Evolutionary conservation across 2,329 filamentous ascomycete genomes (phyloP).

Genomic region (Clarireedia sp.): DNA sequence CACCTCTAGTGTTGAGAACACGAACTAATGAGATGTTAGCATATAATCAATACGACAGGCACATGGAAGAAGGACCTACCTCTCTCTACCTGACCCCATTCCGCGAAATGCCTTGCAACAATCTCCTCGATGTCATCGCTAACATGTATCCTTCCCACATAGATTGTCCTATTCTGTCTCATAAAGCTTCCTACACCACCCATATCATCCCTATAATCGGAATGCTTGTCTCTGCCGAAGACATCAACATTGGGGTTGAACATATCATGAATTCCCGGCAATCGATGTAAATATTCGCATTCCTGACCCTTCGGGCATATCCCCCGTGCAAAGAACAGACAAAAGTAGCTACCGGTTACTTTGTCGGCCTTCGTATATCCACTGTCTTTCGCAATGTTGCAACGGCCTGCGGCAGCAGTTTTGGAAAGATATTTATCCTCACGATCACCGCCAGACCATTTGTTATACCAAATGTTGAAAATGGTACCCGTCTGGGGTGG

Average conservation of each 20-base stretch:
- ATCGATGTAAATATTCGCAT: conserved; percentile 86
- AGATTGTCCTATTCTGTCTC: conserved; percentile 88
- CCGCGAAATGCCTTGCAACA: conserved; percentile 86
- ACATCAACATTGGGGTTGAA: conserved; percentile 94
- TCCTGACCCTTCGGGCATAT: conserved; percentile 79
- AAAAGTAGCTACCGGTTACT: conserved; percentile 78
- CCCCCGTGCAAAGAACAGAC: conserved; percentile 82
- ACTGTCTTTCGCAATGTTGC: conserved; percentile 72
- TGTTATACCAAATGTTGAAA: conserved; percentile 99
- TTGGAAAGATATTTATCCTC: conserved; percentile 86
- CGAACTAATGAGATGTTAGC: conserved; percentile 42
- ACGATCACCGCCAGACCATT: conserved; percentile 91
- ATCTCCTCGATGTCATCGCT: conserved; percentile 96
- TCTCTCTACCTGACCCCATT: conserved; percentile 91
- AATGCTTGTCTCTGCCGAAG: conserved; percentile 88
- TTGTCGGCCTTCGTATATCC: conserved; percentile 74
- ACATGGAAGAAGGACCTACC: conserved; percentile 31
- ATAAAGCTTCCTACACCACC: conserved; percentile 91
- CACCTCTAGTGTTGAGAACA: conserved; percentile 80
- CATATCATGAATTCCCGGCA: conserved; percentile 79
- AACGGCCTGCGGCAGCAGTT: conserved; percentile 73
- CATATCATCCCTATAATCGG: conserved; percentile 95
- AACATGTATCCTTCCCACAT: conserved; percentile 88
- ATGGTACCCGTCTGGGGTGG: conserved; percentile 89
- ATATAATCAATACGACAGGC: background rate